Base-by-base conservation (phyloP, 495 filamentous ascomycete genomes). In the Tuber magnatum region DNA sequence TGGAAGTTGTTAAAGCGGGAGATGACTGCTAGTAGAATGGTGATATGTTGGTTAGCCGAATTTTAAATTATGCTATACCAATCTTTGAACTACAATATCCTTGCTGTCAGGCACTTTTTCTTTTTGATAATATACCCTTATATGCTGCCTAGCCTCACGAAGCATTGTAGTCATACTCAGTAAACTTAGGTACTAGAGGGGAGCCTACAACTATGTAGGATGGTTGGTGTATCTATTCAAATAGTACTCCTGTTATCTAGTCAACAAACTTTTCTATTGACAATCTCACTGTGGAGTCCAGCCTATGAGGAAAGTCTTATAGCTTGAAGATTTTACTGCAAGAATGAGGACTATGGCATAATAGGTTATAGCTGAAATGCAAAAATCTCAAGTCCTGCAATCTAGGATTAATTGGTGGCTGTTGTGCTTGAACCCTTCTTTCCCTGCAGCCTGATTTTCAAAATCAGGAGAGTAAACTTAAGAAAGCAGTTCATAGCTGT, bases 41-140 rank as follows among this genome's bases (percentile, higher is more conserved):
- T 9, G 40, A 71, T 2, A 46, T 46, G 35, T n/a, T 76, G 43
- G 22, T 70, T 39, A 39, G 68, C 18, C 72, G 74, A 46, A 44
- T 18, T 16, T n/a, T 48, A 20, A 74, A 72, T 39, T 61, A 35
- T 70, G 32, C 51, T 51, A 70, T 76, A 74, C 32, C 39, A 28
- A 70, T 76, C 51, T 76, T 76, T 41, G 51, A 71, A 70, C 10
- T 43, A 0, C 1, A 41, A 3, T 74, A 69, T n/a, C 73, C 73
- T 0, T 10, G 44, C 3, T 74, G 24, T 41, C 68, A 70, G 44
- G 68, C 40, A 42, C 32, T 70, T 6, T 70, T 74, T 39, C 28
- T 39, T 38, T 74, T 74, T 70, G 61, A 74, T 39, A 74, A 74
- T 24, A 22, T n/a, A 4, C 20, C 73, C 5, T 42, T 12, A 22